Conservation (phyloP, 2,329 filamentous ascomycete genomes). For the Thelonectria blattea region DNA sequence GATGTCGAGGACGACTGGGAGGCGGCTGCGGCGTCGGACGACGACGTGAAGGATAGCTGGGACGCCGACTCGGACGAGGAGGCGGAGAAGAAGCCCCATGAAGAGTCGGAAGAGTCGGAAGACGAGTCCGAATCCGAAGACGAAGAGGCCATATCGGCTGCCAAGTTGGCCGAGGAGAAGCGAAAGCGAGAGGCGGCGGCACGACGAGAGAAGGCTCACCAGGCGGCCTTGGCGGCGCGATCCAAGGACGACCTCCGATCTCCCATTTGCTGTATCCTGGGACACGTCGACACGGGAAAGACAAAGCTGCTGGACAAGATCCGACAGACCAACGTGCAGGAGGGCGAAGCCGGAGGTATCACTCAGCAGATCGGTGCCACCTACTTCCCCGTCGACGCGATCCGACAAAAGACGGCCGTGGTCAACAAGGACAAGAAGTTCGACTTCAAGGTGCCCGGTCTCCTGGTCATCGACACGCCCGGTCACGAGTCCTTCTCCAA, state of each 20-base stretch:
- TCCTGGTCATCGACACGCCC: conserved; percentile 96
- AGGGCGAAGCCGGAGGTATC: conserved; percentile 98
- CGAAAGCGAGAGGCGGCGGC: conserved; percentile 89
- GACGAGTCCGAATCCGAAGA: conserved; percentile 73
- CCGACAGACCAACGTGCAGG: conserved; percentile 97
- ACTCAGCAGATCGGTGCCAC: conserved; percentile 99
- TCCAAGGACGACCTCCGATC: conserved; percentile 95
- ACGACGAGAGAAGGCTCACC: conserved; percentile 85
- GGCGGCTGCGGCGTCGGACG: conserved; percentile 76
- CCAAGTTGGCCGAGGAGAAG: conserved; percentile 72
- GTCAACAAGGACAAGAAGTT: conserved; percentile 91
- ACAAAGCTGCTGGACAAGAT: conserved; percentile 99
- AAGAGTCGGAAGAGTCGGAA: conserved; percentile 44
- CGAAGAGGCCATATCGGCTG: conserved; percentile 76
- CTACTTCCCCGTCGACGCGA: conserved; percentile 95
- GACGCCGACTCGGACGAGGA: conserved; percentile 78
- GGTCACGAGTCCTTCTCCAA: conserved; percentile 99
- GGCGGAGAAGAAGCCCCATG: conserved; percentile 53
- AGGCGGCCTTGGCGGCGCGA: conserved; percentile 87
- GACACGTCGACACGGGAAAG: conserved; percentile 99
- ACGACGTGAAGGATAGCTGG: conserved; percentile 92
- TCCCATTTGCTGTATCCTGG: conserved; percentile 99
- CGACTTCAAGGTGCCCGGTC: conserved; percentile 96
- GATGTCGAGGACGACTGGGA: conserved; percentile 88
- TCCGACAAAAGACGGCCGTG: conserved; percentile 89